Evolutionary conservation across 257 asterid genomes (phyloP).

Genomic region (Plantago major): DNA sequence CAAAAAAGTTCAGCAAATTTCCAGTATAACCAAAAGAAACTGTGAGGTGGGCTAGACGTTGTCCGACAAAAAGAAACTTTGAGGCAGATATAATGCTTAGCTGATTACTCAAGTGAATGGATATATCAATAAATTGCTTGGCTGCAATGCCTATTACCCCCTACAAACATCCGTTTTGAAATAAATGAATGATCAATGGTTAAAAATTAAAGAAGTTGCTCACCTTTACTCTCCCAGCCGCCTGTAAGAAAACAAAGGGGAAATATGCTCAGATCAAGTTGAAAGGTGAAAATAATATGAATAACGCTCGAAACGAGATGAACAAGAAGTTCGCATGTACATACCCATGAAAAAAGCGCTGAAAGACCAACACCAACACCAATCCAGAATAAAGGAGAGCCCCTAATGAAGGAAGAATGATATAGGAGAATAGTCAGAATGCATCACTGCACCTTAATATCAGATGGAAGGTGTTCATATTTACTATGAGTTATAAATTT

Average conservation of each 20-base stretch:
- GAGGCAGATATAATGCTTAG: background rate
- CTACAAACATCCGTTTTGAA: constrained; percentile 3
- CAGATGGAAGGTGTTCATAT: too few relatives aligned
- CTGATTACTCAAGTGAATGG: background rate
- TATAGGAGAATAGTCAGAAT: constrained; percentile 11
- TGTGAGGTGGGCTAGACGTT: too few relatives aligned
- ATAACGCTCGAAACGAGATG: background rate
- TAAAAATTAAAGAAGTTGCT: constrained; percentile 26
- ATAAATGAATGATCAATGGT: constrained; percentile 12
- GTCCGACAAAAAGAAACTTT: background rate
- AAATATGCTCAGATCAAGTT: constrained; percentile 5
- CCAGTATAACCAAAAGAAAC: too few relatives aligned
- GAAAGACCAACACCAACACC: constrained; percentile 95
- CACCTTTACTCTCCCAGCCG: constrained; percentile 72
- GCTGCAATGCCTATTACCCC: background rate
- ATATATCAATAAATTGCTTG: background rate
- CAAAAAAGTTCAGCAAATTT: too few relatives aligned
- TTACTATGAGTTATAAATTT: background rate
- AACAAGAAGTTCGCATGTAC: constrained; percentile 22
- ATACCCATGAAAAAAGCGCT: constrained; percentile 89
- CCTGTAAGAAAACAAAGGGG: constrained; percentile 42
- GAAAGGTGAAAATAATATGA: constrained; percentile 6
- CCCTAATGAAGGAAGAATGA: constrained; percentile 38
- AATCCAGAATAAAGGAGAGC: constrained; percentile 95
- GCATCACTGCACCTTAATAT: background rate